Evolutionary conservation across 495 filamentous ascomycete genomes (phyloP).

Genomic region (Xylaria intraflava): DNA sequence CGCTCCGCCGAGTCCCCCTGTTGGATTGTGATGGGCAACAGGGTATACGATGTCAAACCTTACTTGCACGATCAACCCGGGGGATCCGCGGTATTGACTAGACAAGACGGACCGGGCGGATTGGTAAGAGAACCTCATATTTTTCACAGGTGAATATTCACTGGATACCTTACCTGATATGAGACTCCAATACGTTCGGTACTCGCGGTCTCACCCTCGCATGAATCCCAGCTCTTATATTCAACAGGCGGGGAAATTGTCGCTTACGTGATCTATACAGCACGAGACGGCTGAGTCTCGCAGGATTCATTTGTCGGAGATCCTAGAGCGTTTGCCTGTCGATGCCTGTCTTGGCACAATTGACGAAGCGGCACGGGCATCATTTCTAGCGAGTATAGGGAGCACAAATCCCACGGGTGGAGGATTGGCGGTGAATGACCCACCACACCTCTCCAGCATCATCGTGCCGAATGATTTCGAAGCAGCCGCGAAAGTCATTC

Average conservation of each 20-base stretch:
- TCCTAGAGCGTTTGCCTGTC: conserved; percentile 49
- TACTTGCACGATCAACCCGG: conserved; percentile 67
- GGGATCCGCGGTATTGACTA: conserved; percentile 59
- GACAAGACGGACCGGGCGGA: conserved; percentile 49
- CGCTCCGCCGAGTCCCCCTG: conserved; percentile 61
- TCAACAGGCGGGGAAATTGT: too few relatives aligned
- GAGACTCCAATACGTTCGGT: too few relatives aligned
- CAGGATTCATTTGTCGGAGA: conserved; percentile 60
- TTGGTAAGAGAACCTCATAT: background rate
- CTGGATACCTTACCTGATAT: background rate
- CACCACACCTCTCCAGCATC: conserved; percentile 29
- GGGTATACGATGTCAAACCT: conserved; percentile 66
- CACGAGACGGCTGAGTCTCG: conserved; percentile 67
- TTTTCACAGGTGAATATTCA: background rate
- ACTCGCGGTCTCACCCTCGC: too few relatives aligned
- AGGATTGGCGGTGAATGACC: conserved; percentile 21
- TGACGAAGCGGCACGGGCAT: conserved; percentile 55
- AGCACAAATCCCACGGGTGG: background rate
- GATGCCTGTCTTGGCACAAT: conserved; percentile 62
- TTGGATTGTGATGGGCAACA: conserved; percentile 65
- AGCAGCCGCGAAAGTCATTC: conserved; percentile 62
- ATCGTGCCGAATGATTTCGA: conserved; percentile 58
- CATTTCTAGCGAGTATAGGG: conserved; percentile 11
- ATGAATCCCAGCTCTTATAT: too few relatives aligned
- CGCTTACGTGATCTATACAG: conserved; percentile 26